These are phyloP conservation scores for Marasmius sp. DNA, from an alignment of 1,284 basidiomycete genomes.

Conservation along the genomic window DNA sequence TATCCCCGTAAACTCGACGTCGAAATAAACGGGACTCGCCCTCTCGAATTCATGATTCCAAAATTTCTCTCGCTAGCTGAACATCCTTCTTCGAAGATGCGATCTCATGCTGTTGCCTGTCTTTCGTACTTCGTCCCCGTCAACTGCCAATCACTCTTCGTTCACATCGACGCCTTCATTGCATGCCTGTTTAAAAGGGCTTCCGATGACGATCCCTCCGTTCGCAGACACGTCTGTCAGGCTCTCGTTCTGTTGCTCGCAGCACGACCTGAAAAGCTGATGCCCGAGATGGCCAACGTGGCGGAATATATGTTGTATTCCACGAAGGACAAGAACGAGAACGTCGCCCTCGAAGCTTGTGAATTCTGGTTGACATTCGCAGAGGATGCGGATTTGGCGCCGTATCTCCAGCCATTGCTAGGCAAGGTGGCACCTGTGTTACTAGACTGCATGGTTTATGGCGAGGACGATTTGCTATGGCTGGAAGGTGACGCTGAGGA, in stretches of 20 bases:
- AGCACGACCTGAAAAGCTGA: constrained; percentile 91
- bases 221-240: constrained; percentile 95
- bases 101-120: constrained; percentile 91
- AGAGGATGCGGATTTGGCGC: constrained; percentile 86
- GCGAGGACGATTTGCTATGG: constrained; percentile 95
- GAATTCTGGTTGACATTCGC: constrained; percentile 99
- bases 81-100: constrained; percentile 85
- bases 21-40: constrained; percentile 83
- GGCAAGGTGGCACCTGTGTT: constrained; percentile 90
- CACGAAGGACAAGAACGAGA: constrained; percentile 95
- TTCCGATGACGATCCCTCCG: constrained; percentile 89
- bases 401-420: constrained; percentile 84
- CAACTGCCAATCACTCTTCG: constrained; percentile 79
- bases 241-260: constrained; percentile 93
- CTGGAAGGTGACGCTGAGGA: constrained; percentile 93
- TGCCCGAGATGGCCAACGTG: constrained; percentile 94
- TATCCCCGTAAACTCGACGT: constrained; percentile 95
- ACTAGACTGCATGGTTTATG: constrained; percentile 96
- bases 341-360: constrained; percentile 94
- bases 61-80: constrained; percentile 89
- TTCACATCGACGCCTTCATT: constrained; percentile 93
- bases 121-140: constrained; percentile 92
- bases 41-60: constrained; percentile 93
- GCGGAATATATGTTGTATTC: constrained; percentile 99
- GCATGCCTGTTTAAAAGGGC: constrained; percentile 93